Evolutionary conservation across 371 early-diverging fungal genomes (phyloP).

Genomic region (Mucor piriformis): DNA sequence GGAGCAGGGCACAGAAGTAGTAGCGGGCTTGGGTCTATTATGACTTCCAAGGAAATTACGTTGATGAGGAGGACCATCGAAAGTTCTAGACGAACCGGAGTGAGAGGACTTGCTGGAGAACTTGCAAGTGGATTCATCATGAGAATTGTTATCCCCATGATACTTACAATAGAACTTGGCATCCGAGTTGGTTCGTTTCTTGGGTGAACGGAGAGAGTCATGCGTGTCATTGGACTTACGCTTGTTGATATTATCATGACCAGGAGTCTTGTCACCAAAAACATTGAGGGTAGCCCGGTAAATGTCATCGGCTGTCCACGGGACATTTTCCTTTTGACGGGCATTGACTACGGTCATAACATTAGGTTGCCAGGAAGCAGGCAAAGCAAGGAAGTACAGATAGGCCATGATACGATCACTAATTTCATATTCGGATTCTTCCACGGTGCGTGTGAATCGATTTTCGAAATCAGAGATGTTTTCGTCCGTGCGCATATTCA

Average conservation of each 20-base stretch:
- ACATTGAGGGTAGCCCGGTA: not conserved
- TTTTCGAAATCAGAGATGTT: not conserved
- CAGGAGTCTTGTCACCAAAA: not conserved
- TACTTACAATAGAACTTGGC: not conserved
- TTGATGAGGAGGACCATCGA: not conserved
- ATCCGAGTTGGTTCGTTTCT: not conserved
- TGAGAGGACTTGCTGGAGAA: not conserved
- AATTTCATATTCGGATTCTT: not conserved
- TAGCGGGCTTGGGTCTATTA: not conserved
- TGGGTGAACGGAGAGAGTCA: not conserved
- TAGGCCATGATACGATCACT: not conserved
- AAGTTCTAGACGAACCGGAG: not conserved
- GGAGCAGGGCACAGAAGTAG: not conserved
- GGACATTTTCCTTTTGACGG: no score
- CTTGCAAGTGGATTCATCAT: not conserved
- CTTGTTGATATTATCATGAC: not conserved
- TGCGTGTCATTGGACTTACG: not conserved
- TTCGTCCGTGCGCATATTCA: not conserved
- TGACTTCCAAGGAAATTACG: not conserved
- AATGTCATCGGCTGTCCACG: not conserved
- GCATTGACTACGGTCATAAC: not conserved
- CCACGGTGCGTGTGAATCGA: not conserved
- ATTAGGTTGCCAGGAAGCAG: not conserved
- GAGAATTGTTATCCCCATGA: not conserved
- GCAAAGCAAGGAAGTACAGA: not conserved